Percentiles rank a stretch among this genome's conserved stretches.
Conservation (phyloP, 805 yeast species). For the Starmerella vaccinii region DNA sequence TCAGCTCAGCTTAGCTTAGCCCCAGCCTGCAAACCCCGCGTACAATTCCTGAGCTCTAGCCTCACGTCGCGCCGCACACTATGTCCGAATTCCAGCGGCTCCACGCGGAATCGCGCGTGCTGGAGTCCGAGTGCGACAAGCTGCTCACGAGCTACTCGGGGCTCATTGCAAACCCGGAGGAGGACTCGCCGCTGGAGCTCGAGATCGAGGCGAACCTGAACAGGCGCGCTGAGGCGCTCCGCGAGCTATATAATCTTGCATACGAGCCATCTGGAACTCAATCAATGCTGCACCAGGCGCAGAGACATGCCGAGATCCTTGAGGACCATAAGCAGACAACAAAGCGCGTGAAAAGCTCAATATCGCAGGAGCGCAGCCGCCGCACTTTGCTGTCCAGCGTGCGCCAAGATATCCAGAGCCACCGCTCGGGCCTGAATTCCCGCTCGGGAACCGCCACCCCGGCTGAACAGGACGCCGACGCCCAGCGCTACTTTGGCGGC, state of each 20-base stretch:
- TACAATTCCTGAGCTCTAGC: neutral
- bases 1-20: neutral
- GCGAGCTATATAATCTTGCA: slow-evolving; percentile 27
- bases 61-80: neutral
- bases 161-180: slow-evolving; percentile 46
- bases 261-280: slow-evolving; percentile 48
- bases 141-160: slow-evolving; percentile 45
- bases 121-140: slow-evolving; percentile 59
- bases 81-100: slow-evolving; percentile 14
- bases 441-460: slow-evolving; percentile 13
- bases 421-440: slow-evolving; percentile 32
- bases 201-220: slow-evolving; percentile 45
- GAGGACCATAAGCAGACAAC: slow-evolving; percentile 60
- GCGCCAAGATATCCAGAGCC: slow-evolving; percentile 66
- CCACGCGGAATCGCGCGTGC: slow-evolving; percentile 28
- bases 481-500: slow-evolving; percentile 64
- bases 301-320: slow-evolving; percentile 68
- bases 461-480: slow-evolving; percentile 30
- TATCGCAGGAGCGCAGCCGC: slow-evolving; percentile 66
- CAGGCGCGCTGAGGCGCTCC: slow-evolving; percentile 28
- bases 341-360: slow-evolving; percentile 45
- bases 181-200: slow-evolving; percentile 34
- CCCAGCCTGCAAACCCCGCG: too few species aligned
- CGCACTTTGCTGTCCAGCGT: slow-evolving; percentile 65
- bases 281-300: slow-evolving; percentile 67